Evolutionary conservation across 2,329 filamentous ascomycete genomes (phyloP), one percentile per base, ranked within the genome.

Genomic region (Coniella lustricola): DNA sequence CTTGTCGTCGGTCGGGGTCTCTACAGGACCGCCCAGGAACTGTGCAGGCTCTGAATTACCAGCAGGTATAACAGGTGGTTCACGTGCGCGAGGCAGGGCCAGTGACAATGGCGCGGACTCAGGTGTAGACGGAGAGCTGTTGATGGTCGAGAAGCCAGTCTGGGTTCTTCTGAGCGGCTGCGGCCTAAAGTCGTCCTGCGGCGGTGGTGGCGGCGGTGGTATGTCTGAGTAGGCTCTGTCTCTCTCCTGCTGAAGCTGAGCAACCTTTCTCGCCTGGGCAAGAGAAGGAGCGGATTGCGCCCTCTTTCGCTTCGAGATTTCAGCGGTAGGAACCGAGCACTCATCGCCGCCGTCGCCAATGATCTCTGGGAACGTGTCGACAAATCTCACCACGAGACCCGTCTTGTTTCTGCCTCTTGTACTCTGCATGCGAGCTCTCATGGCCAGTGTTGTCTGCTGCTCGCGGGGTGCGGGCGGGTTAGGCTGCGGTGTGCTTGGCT

Each of bases 291-390:
- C 61, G 52, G 60, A 66, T 57, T 61, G 67, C 42, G 62, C 60
- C 56, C 64, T 71, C 64, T 76, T 83, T 54, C 69, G 71, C 61
- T 72, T 75, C 4, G 81, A 82, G 47, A 95, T 84, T 61, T 93
- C 85, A 17, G 81, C 71, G 2, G 82, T 78, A 2, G 87, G 86
- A 8, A 77, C 70, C 46, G 87, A 82, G 47, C 85, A 84, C 64
- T 95, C 90, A 60, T 96, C 91, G 31, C 91, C 91, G 50, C 91
- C 91, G 65, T 91, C 84, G 40, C 91, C 91, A 60, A 97, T 96
- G 53, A 95, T 67, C 40, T 89, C 85, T 7, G 90, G 90, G 47
- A 76, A 73, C 9, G 75, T 76, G 56, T 87, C 81, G 45, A 76
- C 77, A 59, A 96, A 96, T 48, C 75, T 79, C 32, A 96, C 90